Evolutionary conservation across 2,329 filamentous ascomycete genomes (phyloP), one percentile per base, ranked within the genome.

Genomic region (Neofusicoccum cordaticola): DNA sequence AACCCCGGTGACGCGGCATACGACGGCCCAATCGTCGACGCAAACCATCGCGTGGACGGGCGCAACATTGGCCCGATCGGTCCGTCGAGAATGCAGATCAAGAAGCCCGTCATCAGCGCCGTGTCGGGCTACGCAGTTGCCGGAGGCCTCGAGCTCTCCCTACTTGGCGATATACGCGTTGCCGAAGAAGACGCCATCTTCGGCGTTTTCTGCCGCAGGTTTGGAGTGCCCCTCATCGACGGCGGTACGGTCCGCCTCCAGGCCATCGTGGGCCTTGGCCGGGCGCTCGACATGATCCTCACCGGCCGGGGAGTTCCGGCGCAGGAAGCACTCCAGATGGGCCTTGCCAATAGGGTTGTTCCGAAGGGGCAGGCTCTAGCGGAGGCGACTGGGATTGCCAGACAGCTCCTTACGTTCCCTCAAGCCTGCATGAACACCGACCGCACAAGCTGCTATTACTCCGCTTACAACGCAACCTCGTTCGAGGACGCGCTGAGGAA

Each of bases 191-290:
- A 83, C 47, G 81, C 82, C 3, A 70, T 84, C 0, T 84, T 86
- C 60, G 84, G 84, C 2, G 80, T 87, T 2, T 86, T 86, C 68
- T 85, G 82, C 70, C 77, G 85, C 2, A 78, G 83, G 2, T 84
- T 77, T 69, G 83, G 84, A 1, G 82, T 84, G 0, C 83, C 83
- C 3, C 71, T 85, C 27, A 81, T 85, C 47, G 84, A 78, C 57
- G 81, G 81, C 7, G 84, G 84, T 1, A 86, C 84, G 0, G 83
- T 86, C 0, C 79, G 84, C 1, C 71, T 86, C 5, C 82, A 82
- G 64, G 77, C 77, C 1, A 77, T 85, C 50, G 72, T 86, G 22
- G 84, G 85, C 0, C 74, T 86, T 0, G 83, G 83, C 4, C 27
- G 27, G 27, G 27, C 27, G 27, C 27, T 31, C 6, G 85, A 86